These are phyloP conservation scores for Paradendryphiella salina DNA, from an alignment of 2,329 filamentous ascomycete species.

Conservation along the genomic window DNA sequence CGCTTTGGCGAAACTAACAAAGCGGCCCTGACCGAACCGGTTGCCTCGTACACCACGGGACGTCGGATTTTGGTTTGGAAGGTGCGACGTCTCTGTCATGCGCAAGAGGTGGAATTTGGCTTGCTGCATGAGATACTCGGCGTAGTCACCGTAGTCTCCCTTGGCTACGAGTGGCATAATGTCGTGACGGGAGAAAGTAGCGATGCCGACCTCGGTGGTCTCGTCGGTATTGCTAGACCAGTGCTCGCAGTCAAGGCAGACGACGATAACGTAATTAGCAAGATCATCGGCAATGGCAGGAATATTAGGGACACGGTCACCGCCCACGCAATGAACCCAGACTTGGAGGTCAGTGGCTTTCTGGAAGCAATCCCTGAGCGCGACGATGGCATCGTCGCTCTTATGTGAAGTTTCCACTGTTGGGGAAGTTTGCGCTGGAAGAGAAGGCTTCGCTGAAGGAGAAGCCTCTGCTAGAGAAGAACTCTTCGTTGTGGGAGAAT, in stretches of 20 bases:
- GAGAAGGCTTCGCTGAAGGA: no score
- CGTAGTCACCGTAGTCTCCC: conserved; percentile 17
- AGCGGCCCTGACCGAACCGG: conserved; percentile 27
- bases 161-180: not conserved
- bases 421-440: no score
- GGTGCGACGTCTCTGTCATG: conserved; percentile 24
- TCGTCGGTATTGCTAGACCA: conserved; percentile 25
- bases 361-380: conserved; percentile 2
- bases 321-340: conserved; percentile 9
- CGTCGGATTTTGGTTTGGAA: conserved; percentile 6
- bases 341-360: conserved; percentile 10
- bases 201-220: conserved; percentile 32
- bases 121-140: conserved; percentile 22
- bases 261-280: conserved; percentile 15
- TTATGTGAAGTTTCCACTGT: not conserved
- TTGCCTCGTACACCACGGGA: conserved; percentile 24
- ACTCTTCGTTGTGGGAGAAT: no score
- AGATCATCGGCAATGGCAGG: conserved; percentile 11
- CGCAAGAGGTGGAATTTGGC: conserved; percentile 30
- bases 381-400: not conserved
- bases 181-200: conserved; percentile 12
- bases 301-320: not conserved
- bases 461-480: no score
- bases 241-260: conserved; percentile 33
- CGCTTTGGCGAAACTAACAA: conserved; percentile 18